Conservation (phyloP, 257 asterid genomes). For the Lantana camara region DNA sequence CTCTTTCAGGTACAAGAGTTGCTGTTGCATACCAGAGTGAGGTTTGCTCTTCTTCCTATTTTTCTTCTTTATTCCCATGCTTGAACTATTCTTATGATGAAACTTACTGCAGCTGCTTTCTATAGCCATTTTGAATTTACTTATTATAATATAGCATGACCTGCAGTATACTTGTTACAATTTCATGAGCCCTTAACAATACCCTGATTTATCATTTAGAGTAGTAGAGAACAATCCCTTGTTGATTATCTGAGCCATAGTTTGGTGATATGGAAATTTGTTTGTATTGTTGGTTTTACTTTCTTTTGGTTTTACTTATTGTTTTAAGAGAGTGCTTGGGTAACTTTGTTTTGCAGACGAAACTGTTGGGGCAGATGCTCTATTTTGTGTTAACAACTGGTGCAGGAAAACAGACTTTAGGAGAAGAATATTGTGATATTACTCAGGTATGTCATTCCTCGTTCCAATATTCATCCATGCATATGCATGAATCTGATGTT, state of each 20-base stretch:
- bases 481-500: too few relatives aligned
- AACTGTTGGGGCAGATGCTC: conserved; percentile 96
- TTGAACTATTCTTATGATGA: conserved; percentile 10
- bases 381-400: conserved; percentile 89
- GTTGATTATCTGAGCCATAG: too few relatives aligned
- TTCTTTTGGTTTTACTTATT: conserved; percentile 8
- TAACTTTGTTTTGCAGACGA: conserved; percentile 54
- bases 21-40: conserved; percentile 91
- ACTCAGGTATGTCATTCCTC: conserved; percentile 61
- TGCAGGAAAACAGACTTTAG: conserved; percentile 94
- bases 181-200: neutral
- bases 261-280: too few relatives aligned
- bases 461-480: neutral
- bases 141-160: too few relatives aligned
- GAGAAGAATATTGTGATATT: conserved; percentile 98
- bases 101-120: neutral
- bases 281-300: neutral
- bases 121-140: too few relatives aligned
- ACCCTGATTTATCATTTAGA: neutral
- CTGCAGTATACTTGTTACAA: neutral
- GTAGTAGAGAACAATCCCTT: too few relatives aligned
- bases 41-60: conserved; percentile 43
- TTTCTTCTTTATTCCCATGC: conserved; percentile 1
- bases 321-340: conserved; percentile 1
- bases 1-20: conserved; percentile 75